Evolutionary conservation across 495 filamentous ascomycete genomes (phyloP).

Genomic region (Aspergillus incahuasiensis): DNA sequence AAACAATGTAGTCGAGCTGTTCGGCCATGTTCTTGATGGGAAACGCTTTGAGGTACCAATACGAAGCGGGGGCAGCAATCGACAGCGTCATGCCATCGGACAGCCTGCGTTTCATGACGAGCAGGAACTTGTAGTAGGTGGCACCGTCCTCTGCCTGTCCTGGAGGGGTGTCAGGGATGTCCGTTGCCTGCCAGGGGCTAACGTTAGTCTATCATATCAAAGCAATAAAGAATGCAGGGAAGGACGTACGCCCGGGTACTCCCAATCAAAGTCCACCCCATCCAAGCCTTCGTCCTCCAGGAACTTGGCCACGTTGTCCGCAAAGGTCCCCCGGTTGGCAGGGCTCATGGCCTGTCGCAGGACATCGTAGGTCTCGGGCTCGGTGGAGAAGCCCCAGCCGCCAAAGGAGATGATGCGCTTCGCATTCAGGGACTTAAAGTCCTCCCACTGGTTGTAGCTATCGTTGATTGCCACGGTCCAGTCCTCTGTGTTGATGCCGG

Average conservation of each 20-base stretch:
- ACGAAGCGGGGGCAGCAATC: slow-evolving; percentile 24
- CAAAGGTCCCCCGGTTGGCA: slow-evolving; percentile 32
- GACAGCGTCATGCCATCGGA: slow-evolving; percentile 7
- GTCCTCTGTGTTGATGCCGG: slow-evolving; percentile 15
- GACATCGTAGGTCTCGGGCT: slow-evolving; percentile 28
- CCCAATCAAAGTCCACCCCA: slow-evolving; percentile 42
- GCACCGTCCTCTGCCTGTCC: slow-evolving; percentile 16
- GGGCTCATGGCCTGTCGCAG: slow-evolving; percentile 32
- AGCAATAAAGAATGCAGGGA: not conserved
- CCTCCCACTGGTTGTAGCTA: slow-evolving; percentile 16
- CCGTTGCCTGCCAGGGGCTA: slow-evolving; percentile 17
- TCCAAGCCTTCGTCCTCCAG: slow-evolving; percentile 27
- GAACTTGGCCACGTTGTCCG: slow-evolving; percentile 32
- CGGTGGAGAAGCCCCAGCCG: slow-evolving; percentile 44
- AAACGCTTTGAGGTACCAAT: slow-evolving; percentile 32
- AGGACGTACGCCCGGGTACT: slow-evolving; percentile 26
- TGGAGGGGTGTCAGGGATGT: slow-evolving; percentile 37
- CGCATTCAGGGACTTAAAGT: slow-evolving; percentile 19
- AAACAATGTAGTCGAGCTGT: slow-evolving; percentile 30
- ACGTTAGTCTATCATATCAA: too few relatives aligned
- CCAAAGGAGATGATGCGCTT: slow-evolving; percentile 43
- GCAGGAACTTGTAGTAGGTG: slow-evolving; percentile 26
- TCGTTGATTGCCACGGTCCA: slow-evolving; percentile 23
- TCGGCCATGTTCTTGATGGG: slow-evolving; percentile 22
- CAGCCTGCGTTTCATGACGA: not conserved